Evolutionary conservation across 2,329 filamentous ascomycete genomes (phyloP).

Genomic region (Neoscytalidium dimidiatum): DNA sequence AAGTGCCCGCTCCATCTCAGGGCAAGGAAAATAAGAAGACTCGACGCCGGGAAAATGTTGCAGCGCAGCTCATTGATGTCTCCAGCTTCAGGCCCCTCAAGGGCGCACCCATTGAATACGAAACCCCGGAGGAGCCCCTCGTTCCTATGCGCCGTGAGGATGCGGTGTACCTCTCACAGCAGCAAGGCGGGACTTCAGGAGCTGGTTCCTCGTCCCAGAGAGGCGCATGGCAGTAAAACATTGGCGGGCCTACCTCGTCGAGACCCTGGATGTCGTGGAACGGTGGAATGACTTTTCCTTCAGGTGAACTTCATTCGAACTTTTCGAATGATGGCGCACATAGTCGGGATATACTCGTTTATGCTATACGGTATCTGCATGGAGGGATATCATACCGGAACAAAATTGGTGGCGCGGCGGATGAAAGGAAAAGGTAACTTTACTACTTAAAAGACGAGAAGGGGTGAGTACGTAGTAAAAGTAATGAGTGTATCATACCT

Average conservation of each 20-base stretch:
- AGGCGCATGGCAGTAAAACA: background rate
- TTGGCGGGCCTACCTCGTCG: background rate
- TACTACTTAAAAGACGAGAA: no score
- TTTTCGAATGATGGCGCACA: no score
- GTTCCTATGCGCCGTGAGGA: background rate
- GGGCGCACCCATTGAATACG: background rate
- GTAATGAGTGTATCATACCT: no score
- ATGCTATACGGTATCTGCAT: no score
- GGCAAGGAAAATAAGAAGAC: background rate
- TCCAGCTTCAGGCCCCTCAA: background rate
- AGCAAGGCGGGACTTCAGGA: background rate
- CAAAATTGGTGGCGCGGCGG: background rate
- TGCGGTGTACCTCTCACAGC: background rate
- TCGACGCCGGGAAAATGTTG: background rate
- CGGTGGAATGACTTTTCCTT: no score
- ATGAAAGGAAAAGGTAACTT: background rate
- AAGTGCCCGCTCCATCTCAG: background rate
- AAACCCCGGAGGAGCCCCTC: background rate
- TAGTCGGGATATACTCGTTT: no score
- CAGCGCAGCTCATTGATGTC: background rate
- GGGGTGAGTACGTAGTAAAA: no score
- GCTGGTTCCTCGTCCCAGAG: background rate
- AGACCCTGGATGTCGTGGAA: no score
- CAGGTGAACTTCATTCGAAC: no score
- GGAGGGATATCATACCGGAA: no score